Conservation (phyloP, 164 flowering plant species). For the Annona cherimola region DNA sequence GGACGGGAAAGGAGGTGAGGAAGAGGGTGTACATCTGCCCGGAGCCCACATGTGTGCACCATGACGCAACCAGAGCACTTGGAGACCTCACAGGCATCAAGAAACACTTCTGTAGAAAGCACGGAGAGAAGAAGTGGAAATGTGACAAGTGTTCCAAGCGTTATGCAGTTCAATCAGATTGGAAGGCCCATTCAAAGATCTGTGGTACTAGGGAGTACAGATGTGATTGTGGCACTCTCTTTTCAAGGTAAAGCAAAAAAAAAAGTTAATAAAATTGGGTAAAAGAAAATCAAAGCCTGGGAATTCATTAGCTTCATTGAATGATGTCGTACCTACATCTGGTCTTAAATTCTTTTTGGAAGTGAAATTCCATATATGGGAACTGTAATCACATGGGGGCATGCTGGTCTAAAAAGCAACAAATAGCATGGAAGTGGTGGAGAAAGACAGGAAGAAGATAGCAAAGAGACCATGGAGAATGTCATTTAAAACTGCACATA, state of each 20-base stretch:
- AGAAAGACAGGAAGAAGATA: not conserved
- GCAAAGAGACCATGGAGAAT: not conserved
- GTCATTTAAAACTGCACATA: not conserved
- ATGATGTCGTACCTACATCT: conserved; percentile 1
- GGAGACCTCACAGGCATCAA: conserved; percentile 96
- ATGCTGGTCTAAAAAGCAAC: not conserved
- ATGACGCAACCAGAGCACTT: conserved; percentile 85
- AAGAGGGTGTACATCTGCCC: conserved; percentile 95
- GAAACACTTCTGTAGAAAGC: conserved; percentile 37
- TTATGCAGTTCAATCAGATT: conserved; percentile 78
- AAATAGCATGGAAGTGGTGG: not conserved
- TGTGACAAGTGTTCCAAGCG: conserved; percentile 48
- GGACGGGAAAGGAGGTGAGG: conserved; percentile 56
- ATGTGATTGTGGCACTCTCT: conserved; percentile 98
- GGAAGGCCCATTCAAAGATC: conserved; percentile 94
- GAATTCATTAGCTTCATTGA: conserved; percentile 8
- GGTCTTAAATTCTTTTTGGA: conserved; percentile 6
- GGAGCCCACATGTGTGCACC: conserved; percentile 75
- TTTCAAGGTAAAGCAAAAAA: conserved; percentile 64
- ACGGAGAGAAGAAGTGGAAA: conserved; percentile 42
- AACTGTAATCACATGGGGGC: not conserved
- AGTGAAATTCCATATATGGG: not conserved
- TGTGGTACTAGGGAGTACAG: conserved; percentile 96
- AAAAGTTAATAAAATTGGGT: not conserved
- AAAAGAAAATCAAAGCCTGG: not conserved